Conservation (phyloP, 257 asterid genomes). For the Marsdenia floribunda region DNA sequence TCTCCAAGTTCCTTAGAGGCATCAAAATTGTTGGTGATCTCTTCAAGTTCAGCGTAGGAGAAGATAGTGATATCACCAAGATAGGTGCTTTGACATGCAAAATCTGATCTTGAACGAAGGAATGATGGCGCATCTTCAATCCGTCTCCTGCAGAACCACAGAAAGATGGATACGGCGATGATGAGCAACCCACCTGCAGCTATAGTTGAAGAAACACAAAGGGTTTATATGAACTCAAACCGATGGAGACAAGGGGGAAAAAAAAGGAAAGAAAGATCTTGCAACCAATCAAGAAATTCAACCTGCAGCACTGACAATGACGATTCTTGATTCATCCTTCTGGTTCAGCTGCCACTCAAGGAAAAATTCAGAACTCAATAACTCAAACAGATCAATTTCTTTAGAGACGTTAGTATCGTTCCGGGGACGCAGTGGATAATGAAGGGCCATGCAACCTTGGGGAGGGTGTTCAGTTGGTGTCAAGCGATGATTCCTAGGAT, state of each 20-base stretch:
- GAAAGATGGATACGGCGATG: not conserved
- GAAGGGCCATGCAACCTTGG: not conserved
- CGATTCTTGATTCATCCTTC: not conserved
- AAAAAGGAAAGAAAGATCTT: too few relatives aligned
- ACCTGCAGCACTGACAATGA: not conserved
- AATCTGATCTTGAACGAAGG: slow-evolving; percentile 36
- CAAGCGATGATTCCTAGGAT: not conserved
- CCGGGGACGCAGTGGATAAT: not conserved
- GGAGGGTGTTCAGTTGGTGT: not conserved
- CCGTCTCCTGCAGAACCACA: slow-evolving; percentile 39
- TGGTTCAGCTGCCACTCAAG: not conserved
- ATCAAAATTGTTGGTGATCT: slow-evolving; percentile 54
- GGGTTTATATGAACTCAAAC: not conserved
- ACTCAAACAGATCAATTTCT: not conserved
- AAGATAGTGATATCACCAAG: slow-evolving; percentile 58
- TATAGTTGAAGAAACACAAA: slow-evolving; percentile 19
- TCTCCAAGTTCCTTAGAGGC: slow-evolving; percentile 60
- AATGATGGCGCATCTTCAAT: not conserved
- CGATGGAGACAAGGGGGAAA: not conserved
- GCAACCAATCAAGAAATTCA: not conserved
- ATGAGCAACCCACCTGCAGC: slow-evolving; percentile 28
- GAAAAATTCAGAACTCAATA: not conserved
- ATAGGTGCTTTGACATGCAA: slow-evolving; percentile 22
- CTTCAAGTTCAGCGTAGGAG: slow-evolving; percentile 61
- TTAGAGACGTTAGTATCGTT: not conserved